phyloP scores from a whole-genome alignment of 495 filamentous ascomycete species.

The Penicillium odoratum region DNA sequence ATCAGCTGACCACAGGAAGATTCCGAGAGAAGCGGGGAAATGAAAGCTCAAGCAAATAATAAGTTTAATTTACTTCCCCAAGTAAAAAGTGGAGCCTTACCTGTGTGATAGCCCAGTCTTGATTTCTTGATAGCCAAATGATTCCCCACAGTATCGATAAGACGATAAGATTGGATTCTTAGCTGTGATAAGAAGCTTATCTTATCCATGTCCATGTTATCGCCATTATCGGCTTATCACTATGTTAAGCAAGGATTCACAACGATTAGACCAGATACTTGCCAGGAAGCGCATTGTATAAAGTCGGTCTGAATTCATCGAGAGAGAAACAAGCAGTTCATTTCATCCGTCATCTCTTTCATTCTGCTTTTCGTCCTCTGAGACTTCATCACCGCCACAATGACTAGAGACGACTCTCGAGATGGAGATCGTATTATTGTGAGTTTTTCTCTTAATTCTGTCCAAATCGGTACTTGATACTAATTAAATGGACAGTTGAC shows the following conservation, averaged over 20 bases:
- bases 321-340: not conserved
- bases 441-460: not conserved
- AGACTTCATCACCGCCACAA: not conserved
- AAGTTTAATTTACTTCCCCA: not conserved
- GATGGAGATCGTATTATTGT: slow-evolving; percentile 8
- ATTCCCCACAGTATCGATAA: not conserved
- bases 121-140: not conserved
- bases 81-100: not conserved
- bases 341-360: not conserved
- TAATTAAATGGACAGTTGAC: slow-evolving; percentile 49
- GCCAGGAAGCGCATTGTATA: not conserved
- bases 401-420: slow-evolving; percentile 3
- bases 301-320: not conserved
- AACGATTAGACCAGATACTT: not conserved
- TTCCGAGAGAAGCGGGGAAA: not conserved
- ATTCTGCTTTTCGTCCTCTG: not conserved
- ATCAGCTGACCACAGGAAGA: not conserved
- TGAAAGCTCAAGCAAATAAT: not conserved
- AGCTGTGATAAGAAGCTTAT: not conserved
- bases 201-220: not conserved
- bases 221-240: not conserved
- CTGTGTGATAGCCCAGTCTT: not conserved
- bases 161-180: not conserved
- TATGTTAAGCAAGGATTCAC: not conserved
- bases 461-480: not conserved